Base-by-base conservation (phyloP, 2,329 filamentous ascomycete genomes). In the Epichloe sp. region DNA sequence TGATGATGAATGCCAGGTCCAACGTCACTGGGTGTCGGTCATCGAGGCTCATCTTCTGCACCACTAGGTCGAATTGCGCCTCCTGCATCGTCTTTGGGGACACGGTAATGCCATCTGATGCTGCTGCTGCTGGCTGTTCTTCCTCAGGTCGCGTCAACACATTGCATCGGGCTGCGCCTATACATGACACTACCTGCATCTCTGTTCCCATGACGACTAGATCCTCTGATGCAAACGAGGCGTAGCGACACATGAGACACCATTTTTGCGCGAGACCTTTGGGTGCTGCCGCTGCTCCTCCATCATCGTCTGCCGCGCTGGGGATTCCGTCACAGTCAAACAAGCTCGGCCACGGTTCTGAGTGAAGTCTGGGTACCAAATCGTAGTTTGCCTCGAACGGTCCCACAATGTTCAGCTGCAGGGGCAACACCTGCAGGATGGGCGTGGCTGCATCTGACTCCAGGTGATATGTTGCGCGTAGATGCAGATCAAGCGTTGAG, bases 301-400 rank as follows among this genome's bases (percentile, higher is more conserved):
- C 48, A 26, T 51, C 46, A 15, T 34, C 63, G 31, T 69, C 66
- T 5, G 58, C 55, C 1, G 57, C 54, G 7, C 67, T 64, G 21
- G 66, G 64, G 3, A 79, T 60, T 14, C 69, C 70, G 21, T 81
- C 76, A 17, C 78, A 71, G 49, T 82, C 76, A 65, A 97, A 98
- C 59, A 94, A 82, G 63, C 84, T 89, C 1, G 93, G 90, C 91
- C 93, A 98, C 2, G 80, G 74, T 47, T 85, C 83, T 0, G 77
- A 67, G 64, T 96, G 85, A 3, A 95, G 73, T 10, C 85, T 79
- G 11, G 93, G 89, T 12, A 83, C 76, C 55, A 97, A 80, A 55
- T 94, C 88, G 65, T 95, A 96, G 60, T 86, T 93, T 15, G 89
- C 87, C 68, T 95, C 89, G 59, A 98, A 97, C 0, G 91, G 88